phyloP scores from a whole-genome alignment of 106 monocot genomes.

The Gastrodia elata region DNA sequence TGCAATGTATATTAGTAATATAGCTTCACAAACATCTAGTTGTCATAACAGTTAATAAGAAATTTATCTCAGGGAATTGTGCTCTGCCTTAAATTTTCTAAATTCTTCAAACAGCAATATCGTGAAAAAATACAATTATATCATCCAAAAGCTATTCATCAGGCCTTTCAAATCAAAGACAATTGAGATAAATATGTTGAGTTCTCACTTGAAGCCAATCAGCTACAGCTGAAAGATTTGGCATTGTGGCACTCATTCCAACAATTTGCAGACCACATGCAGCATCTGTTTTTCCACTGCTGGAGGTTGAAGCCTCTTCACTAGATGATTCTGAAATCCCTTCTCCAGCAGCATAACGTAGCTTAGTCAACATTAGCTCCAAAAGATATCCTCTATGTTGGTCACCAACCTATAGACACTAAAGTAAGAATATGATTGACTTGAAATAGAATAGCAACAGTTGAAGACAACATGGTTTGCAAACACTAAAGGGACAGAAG shows the following conservation, averaged over 20 bases:
- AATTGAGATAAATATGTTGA: neutral
- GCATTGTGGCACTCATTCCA: slow-evolving; percentile 99
- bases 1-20: neutral
- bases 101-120: neutral
- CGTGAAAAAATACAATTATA: neutral
- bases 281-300: slow-evolving; percentile 59
- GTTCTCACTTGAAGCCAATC: slow-evolving; percentile 90
- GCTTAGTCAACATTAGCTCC: slow-evolving; percentile 92
- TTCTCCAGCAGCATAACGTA: slow-evolving; percentile 93
- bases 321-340: slow-evolving; percentile 47
- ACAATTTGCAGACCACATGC: slow-evolving; percentile 77
- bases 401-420: slow-evolving; percentile 66
- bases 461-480: neutral
- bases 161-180: neutral
- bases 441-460: neutral
- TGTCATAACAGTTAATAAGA: no score
- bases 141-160: neutral
- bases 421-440: neutral
- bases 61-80: neutral
- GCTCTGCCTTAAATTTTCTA: neutral
- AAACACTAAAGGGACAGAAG: neutral
- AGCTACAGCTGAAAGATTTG: slow-evolving; percentile 89
- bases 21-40: neutral
- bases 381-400: slow-evolving; percentile 87
- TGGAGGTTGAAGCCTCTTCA: slow-evolving; percentile 58